Percentiles rank a stretch among this genome's conserved stretches.
phyloP scores from a whole-genome alignment of 192 early-diverging fungal species.

The Backusella parvicylindrica region DNA sequence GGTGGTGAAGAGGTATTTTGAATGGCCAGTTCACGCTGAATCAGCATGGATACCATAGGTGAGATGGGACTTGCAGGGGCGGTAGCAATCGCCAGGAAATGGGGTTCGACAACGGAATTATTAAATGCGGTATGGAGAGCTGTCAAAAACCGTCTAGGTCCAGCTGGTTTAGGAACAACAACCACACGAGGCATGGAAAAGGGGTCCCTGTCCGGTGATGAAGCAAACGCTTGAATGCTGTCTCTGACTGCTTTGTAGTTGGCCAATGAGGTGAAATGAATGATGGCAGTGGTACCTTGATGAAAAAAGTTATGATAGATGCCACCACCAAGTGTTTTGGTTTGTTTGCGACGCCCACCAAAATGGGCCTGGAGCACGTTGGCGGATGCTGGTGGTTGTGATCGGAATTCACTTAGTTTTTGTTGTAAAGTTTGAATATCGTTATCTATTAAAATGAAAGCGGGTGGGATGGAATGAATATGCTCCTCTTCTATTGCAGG shows the following conservation, averaged over 20 bases:
- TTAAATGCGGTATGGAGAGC: slow-evolving; percentile 56
- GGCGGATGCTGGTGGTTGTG: slow-evolving; percentile 18
- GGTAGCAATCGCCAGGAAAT: slow-evolving; percentile 52
- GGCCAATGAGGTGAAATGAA: slow-evolving; percentile 53
- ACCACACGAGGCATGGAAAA: slow-evolving; percentile 46
- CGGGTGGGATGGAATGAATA: slow-evolving; percentile 31
- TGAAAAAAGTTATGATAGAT: slow-evolving; percentile 24
- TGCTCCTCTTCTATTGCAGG: slow-evolving; percentile 35
- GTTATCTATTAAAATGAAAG: slow-evolving; percentile 59
- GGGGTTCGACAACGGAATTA: slow-evolving; percentile 46
- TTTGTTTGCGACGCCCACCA: slow-evolving; percentile 9
- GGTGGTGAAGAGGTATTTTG: background rate
- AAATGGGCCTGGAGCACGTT: slow-evolving; percentile 10
- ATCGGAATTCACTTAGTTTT: slow-evolving; percentile 39
- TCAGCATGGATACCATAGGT: background rate
- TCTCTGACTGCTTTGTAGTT: slow-evolving; percentile 52
- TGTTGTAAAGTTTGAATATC: slow-evolving; percentile 46
- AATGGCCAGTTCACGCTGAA: background rate
- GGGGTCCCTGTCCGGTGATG: background rate
- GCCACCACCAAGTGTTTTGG: slow-evolving; percentile 7
- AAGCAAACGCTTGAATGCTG: slow-evolving; percentile 35
- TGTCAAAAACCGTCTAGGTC: slow-evolving; percentile 53
- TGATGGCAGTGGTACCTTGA: slow-evolving; percentile 44
- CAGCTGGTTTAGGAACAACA: slow-evolving; percentile 61
- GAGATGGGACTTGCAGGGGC: slow-evolving; percentile 37